Evolutionary conservation across 1,139 yeast genomes (phyloP), one percentile per base, ranked within the genome.

Genomic region (Taphrina sp.): DNA sequence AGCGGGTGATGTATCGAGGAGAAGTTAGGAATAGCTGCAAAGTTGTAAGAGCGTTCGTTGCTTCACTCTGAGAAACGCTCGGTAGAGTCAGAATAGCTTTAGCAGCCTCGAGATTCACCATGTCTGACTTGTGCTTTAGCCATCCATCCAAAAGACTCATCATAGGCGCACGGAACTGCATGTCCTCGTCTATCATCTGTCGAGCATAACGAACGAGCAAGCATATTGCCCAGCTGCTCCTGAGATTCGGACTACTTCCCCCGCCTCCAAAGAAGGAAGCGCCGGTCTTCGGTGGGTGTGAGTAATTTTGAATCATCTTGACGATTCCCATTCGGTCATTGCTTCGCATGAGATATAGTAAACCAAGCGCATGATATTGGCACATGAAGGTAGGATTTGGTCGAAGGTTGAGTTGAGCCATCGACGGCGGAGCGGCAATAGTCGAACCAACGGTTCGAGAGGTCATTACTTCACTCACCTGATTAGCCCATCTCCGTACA

Each of bases 331-430:
- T 89, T 66, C 85, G 84, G 70, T 92, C 98, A 68, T 86, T 95
- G 66, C 84, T 82, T 69, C 95, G 82, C 70, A 94, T 78, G 64
- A 85, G 87, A 69, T 89, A 90, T 65, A 94, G 74, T 65, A 92
- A 77, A 22, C 96, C 96, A 65, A 92, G 75, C 3, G 98, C 97
- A 70, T 92, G 98, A 73, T 90, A 92, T 74, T 92, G 98, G 61
- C 95, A 79, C 78, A 87, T 85, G 70, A 79, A 82, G 14, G 95
- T 81, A 3, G 61, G 56, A 23, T 60, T 57, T 16, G 62, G 60
- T 14, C 58, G 57, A 24, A 56, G 31, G 16, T 47, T 49, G 29
- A 59, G 44, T n/a, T 37, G 31, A 3, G 61, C 23, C 34, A 56
- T 26, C 24, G 44, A 35, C 3, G 57, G 22, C 7, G 59, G 53